A percentile compares a stretch with the other conserved stretches of the same genome.
Evolutionary conservation across 1,284 basidiomycete species (phyloP).

Genomic region (Malassezia psittaci): DNA sequence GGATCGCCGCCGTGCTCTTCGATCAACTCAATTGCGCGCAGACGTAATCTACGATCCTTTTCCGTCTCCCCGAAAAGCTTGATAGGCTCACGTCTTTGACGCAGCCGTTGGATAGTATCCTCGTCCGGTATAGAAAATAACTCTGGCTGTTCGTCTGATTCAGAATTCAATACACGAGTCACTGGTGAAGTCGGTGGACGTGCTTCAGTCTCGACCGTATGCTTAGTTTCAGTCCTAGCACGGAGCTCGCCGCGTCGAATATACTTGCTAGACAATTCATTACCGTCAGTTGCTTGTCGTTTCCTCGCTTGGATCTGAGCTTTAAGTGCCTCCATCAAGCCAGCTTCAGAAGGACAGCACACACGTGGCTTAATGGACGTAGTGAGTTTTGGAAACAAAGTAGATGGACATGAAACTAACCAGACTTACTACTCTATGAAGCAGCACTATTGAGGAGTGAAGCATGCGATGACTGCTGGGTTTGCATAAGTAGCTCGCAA

Average conservation of each 20-base stretch:
- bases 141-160: slow-evolving; percentile 5
- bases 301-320: slow-evolving; percentile 63
- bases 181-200: too few relatives aligned
- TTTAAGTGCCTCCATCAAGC: slow-evolving; percentile 68
- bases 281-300: slow-evolving; percentile 64
- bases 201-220: too few relatives aligned
- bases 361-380: too few relatives aligned
- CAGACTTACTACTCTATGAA: not conserved
- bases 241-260: slow-evolving; percentile 30
- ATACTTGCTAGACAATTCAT: slow-evolving; percentile 34
- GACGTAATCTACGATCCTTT: slow-evolving; percentile 75
- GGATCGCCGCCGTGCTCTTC: slow-evolving; percentile 48
- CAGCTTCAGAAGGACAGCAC: too few relatives aligned
- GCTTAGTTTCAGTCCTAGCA: not conserved
- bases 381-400: too few relatives aligned
- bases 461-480: slow-evolving; percentile 2
- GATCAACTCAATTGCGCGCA: slow-evolving; percentile 85
- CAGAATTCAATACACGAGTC: not conserved
- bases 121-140: slow-evolving; percentile 84
- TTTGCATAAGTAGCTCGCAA: not conserved
- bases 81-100: slow-evolving; percentile 84
- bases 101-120: slow-evolving; percentile 76
- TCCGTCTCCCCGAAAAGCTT: slow-evolving; percentile 89
- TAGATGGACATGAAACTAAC: too few relatives aligned
- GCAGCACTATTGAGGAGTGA: not conserved